Evolutionary conservation across 495 filamentous ascomycete species (phyloP).

Genomic region (Hyaloscypha finlandica): DNA sequence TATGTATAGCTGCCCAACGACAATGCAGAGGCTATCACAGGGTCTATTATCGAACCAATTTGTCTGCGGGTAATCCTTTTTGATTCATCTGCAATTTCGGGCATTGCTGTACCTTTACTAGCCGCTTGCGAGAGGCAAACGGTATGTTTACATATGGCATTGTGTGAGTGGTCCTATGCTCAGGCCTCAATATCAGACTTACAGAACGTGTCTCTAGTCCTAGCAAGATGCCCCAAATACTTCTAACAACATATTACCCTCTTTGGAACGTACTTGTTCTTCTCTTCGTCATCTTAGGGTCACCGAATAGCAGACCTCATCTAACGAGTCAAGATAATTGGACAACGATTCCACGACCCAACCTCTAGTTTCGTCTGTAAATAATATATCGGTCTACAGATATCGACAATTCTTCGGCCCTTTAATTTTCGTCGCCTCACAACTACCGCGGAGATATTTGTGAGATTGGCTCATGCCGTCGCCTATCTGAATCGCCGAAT

Average conservation of each 20-base stretch:
- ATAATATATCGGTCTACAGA: not conserved
- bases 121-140: too few relatives aligned
- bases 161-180: too few relatives aligned
- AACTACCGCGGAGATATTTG: not conserved
- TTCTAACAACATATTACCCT: not conserved
- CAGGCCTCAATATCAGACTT: too few relatives aligned
- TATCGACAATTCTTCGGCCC: not conserved
- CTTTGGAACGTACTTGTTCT: not conserved
- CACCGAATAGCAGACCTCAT: not conserved
- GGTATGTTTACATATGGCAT: too few relatives aligned
- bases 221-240: conserved; percentile 1
- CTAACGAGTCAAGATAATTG: not conserved
- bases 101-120: too few relatives aligned
- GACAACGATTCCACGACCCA: not conserved
- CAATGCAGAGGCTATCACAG: too few relatives aligned
- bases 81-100: too few relatives aligned
- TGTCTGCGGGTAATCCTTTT: too few relatives aligned
- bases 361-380: not conserved
- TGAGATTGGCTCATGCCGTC: conserved; percentile 2
- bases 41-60: too few relatives aligned
- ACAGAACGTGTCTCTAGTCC: too few relatives aligned
- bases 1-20: too few relatives aligned
- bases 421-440: not conserved
- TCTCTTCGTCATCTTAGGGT: not conserved
- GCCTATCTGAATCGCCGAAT: not conserved